phyloP scores from a whole-genome alignment of 108 stramenopile genomes.

The Aurantiochytrium sp. region DNA sequence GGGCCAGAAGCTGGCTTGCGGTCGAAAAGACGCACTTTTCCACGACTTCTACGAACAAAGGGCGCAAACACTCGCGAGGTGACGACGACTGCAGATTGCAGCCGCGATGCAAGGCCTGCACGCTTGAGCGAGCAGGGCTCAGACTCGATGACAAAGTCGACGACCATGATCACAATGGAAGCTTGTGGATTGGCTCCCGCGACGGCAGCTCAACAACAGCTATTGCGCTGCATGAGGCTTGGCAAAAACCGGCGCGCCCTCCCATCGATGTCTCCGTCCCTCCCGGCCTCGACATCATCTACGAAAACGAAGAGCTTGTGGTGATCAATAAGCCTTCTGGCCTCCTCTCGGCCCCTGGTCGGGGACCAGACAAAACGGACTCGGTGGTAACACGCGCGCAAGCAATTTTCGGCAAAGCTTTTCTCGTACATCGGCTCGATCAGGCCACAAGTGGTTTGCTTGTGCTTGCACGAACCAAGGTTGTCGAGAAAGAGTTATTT shows the following conservation, averaged over 20 bases:
- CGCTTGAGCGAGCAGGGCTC: not conserved
- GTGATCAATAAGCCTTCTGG: conserved; percentile 65
- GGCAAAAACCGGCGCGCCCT: not conserved
- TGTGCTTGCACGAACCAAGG: not conserved
- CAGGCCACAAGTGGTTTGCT: not conserved
- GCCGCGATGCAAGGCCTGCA: not conserved
- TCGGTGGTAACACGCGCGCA: not conserved
- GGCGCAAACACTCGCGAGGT: no score
- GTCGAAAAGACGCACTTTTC: no score
- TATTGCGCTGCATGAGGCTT: not conserved
- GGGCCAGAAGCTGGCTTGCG: no score
- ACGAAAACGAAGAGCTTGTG: conserved; percentile 54
- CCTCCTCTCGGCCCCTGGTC: conserved; percentile 64
- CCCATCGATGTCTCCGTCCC: not conserved
- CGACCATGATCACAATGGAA: no score
- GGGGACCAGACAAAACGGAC: not conserved
- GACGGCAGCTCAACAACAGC: no score
- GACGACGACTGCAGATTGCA: not conserved
- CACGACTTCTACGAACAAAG: no score
- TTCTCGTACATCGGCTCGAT: not conserved
- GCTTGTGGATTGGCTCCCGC: no score
- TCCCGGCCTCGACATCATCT: conserved; percentile 28
- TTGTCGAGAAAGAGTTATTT: not conserved
- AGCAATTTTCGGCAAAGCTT: not conserved
- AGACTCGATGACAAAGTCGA: not conserved